Conservation (phyloP, 2,329 filamentous ascomycete genomes). For the Ilyonectria destructans region DNA sequence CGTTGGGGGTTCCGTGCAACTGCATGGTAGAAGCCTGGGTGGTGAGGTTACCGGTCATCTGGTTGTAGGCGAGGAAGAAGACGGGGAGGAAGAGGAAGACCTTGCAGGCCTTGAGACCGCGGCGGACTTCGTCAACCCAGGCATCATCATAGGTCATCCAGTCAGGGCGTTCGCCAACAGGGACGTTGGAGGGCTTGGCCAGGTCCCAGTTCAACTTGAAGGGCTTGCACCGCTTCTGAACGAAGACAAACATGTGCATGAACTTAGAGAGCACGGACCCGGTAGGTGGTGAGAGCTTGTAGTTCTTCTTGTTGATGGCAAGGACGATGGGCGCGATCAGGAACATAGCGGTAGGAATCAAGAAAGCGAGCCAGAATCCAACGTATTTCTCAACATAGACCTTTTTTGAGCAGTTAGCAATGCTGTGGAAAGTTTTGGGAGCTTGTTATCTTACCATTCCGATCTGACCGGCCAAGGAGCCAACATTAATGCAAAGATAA, state of each 20-base stretch:
- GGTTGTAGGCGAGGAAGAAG: slow-evolving; percentile 73
- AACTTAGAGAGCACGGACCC: slow-evolving; percentile 82
- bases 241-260: slow-evolving; percentile 71
- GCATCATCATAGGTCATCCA: slow-evolving; percentile 91
- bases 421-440: background rate
- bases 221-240: slow-evolving; percentile 76
- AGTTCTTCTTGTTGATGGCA: slow-evolving; percentile 72
- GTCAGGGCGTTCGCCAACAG: slow-evolving; percentile 68
- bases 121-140: slow-evolving; percentile 85
- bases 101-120: slow-evolving; percentile 79
- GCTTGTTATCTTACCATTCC: slow-evolving; percentile 63
- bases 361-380: slow-evolving; percentile 82
- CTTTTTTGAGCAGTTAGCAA: background rate
- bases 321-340: slow-evolving; percentile 75
- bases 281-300: slow-evolving; percentile 76
- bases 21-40: slow-evolving; percentile 78
- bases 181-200: slow-evolving; percentile 77
- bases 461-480: slow-evolving; percentile 72
- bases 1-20: slow-evolving; percentile 82
- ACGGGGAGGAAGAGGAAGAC: slow-evolving; percentile 82
- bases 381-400: slow-evolving; percentile 82
- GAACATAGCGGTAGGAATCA: slow-evolving; percentile 79
- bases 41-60: slow-evolving; percentile 74
- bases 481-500: slow-evolving; percentile 75
- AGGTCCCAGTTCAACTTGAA: slow-evolving; percentile 79